These are phyloP conservation scores for Calocybe gangraenosa DNA, from an alignment of 768 basidiomycete genomes.

Conservation along the genomic window DNA sequence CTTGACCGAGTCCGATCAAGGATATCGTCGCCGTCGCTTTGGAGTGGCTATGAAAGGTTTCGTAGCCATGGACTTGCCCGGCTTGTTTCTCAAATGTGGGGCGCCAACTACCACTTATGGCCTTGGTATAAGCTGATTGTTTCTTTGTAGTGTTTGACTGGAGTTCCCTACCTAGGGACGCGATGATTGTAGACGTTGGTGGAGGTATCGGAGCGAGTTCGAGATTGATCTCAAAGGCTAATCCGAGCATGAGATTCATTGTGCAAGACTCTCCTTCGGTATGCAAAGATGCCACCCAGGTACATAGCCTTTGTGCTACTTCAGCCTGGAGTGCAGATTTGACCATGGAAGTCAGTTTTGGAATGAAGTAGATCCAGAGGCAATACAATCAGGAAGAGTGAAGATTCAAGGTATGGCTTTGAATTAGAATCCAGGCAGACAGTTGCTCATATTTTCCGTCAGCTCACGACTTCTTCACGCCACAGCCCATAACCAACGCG, in stretches of 20 bases:
- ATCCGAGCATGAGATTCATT: constrained; percentile 18
- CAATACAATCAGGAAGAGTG: constrained; percentile 1
- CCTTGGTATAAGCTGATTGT: no score
- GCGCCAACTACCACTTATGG: neutral
- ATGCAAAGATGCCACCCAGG: constrained; percentile 13
- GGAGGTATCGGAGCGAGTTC: constrained; percentile 23
- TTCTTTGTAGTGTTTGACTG: constrained; percentile 25
- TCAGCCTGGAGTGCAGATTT: neutral
- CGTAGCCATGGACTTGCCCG: constrained; percentile 1
- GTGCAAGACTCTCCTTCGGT: constrained; percentile 21
- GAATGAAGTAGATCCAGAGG: constrained; percentile 5
- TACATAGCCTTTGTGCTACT: neutral
- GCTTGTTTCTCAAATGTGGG: constrained; percentile 5
- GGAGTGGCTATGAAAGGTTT: constrained; percentile 3
- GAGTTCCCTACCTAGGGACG: constrained; percentile 15
- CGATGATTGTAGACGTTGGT: constrained; percentile 26
- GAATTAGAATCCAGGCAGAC: neutral
- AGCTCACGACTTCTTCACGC: constrained; percentile 33
- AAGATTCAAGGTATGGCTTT: neutral
- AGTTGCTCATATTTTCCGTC: neutral
- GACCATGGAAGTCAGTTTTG: neutral
- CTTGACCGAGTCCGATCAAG: neutral
- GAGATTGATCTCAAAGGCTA: constrained; percentile 15
- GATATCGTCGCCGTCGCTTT: constrained; percentile 5
- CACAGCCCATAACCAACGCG: constrained; percentile 30